phyloP scores from a whole-genome alignment of 208 protist genomes.

The Acanthamoeba royreba region DNA sequence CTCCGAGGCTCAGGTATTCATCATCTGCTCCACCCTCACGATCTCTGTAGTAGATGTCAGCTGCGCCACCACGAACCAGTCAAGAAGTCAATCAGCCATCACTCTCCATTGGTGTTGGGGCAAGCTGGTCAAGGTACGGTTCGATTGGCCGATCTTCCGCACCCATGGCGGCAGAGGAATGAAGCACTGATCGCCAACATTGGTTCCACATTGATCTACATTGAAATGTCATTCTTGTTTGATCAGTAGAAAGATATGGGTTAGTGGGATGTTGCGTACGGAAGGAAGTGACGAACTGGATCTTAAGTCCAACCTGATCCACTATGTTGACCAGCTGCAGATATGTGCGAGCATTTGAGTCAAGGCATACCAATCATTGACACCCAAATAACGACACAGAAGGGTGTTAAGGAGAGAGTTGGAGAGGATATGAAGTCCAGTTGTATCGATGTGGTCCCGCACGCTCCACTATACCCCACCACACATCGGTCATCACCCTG shows the following conservation, averaged over 20 bases:
- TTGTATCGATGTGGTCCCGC: conserved; percentile 71
- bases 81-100: background rate
- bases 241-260: conserved; percentile 9
- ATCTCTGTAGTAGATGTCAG: conserved; percentile 80
- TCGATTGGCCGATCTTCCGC: conserved; percentile 32
- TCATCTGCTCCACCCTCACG: conserved; percentile 54
- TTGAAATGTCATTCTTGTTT: no score
- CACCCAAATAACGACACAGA: background rate
- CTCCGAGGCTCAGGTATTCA: conserved; percentile 77
- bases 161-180: conserved; percentile 82
- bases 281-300: conserved; percentile 73
- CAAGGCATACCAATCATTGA: background rate
- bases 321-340: conserved; percentile 63
- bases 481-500: conserved; percentile 84
- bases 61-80: background rate
- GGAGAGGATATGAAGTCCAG: conserved; percentile 62
- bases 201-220: conserved; percentile 82
- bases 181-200: conserved; percentile 79
- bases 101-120: background rate
- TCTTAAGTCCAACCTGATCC: conserved; percentile 61
- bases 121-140: conserved; percentile 25
- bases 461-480: conserved; percentile 83
- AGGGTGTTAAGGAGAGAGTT: background rate
- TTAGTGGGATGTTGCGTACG: background rate
- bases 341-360: no score